These are phyloP conservation scores for Cardamine resedifolia DNA, from an alignment of 345 rosid species.

Conservation along the genomic window DNA sequence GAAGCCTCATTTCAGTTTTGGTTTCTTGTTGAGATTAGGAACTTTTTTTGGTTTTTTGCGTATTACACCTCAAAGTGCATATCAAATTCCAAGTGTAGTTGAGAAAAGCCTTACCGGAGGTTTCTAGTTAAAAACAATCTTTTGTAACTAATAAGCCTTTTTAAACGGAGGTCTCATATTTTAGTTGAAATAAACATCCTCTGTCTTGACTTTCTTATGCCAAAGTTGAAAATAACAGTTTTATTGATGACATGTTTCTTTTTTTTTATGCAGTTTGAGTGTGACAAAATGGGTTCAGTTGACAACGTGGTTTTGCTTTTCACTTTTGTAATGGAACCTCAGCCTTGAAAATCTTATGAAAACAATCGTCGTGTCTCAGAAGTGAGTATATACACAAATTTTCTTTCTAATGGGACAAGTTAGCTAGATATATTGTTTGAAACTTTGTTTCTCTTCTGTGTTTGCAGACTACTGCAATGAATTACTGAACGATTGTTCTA, in stretches of 20 bases:
- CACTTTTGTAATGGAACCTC: conserved; percentile 86
- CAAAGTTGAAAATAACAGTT: no score
- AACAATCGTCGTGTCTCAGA: conserved; percentile 73
- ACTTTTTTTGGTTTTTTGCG: no score
- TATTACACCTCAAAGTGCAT: background rate
- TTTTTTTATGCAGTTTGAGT: conserved; percentile 64
- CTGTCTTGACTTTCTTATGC: background rate
- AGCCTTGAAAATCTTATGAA: conserved; percentile 94
- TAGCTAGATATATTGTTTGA: background rate
- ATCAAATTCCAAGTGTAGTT: background rate
- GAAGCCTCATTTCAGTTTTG: no score
- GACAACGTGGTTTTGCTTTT: conserved; percentile 14
- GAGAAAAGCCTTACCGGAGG: background rate
- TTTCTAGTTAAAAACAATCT: background rate
- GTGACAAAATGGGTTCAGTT: conserved; percentile 87
- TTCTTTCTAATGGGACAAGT: background rate
- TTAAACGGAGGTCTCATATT: background rate
- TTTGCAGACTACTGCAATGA: conserved; percentile 68
- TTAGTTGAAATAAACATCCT: background rate
- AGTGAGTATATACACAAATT: conserved; percentile 41
- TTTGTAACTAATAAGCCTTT: background rate
- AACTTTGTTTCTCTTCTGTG: conserved; percentile 21
- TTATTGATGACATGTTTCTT: background rate
- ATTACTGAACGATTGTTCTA: conserved; percentile 49
- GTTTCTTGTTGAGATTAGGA: no score